Percentiles rank a stretch among this genome's conserved stretches.
phyloP scores from a whole-genome alignment of 2,329 filamentous ascomycete species.

The Zalaria obscura region DNA sequence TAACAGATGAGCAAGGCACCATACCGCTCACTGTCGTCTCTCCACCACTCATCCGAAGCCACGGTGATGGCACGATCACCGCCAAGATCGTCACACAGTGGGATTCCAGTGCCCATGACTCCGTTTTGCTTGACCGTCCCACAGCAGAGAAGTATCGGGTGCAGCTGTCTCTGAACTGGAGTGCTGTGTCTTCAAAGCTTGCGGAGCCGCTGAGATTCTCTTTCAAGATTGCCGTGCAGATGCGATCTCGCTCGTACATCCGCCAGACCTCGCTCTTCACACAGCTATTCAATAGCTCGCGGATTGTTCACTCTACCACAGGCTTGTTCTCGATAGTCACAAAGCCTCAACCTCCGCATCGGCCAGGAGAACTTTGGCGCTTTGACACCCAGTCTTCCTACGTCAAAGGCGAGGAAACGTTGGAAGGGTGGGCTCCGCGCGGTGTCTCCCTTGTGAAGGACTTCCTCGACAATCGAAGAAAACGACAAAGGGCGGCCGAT shows the following conservation, averaged over 20 bases:
- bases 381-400: constrained; percentile 93
- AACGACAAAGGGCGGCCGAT: constrained; percentile 60
- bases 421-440: constrained; percentile 74
- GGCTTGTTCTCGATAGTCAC: constrained; percentile 77
- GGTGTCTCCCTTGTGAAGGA: constrained; percentile 86
- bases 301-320: constrained; percentile 76
- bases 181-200: constrained; percentile 68
- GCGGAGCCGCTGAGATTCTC: constrained; percentile 81
- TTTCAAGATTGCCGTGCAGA: constrained; percentile 67
- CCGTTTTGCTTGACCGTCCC: constrained; percentile 80
- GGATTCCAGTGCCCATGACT: constrained; percentile 89
- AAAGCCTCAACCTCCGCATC: constrained; percentile 78
- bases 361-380: constrained; percentile 85
- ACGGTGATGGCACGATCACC: constrained; percentile 79
- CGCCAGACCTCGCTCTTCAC: constrained; percentile 79
- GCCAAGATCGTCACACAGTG: constrained; percentile 84
- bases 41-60: constrained; percentile 66
- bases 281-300: constrained; percentile 68
- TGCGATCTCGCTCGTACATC: constrained; percentile 70
- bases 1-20: constrained; percentile 57
- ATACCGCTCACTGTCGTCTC: constrained; percentile 65
- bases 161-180: constrained; percentile 76
- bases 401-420: constrained; percentile 83
- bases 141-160: constrained; percentile 89
- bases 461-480: constrained; percentile 62